Conservation (phyloP, 139 green algal genomes). For the Micromonas commoda region DNA sequence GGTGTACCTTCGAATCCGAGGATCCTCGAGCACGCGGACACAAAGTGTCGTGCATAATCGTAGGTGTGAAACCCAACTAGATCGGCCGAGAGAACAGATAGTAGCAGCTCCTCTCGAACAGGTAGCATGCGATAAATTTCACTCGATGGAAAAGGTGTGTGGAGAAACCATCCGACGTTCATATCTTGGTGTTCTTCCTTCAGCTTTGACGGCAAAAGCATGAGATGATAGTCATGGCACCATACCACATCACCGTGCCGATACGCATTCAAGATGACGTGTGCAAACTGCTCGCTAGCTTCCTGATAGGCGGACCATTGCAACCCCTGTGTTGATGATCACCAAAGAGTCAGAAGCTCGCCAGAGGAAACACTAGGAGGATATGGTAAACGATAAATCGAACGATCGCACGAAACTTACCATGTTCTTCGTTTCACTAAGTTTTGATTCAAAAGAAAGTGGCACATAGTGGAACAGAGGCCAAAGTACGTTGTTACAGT, state of each 20-base stretch:
- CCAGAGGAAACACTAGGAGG: too few species aligned
- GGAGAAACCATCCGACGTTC: conserved; percentile 83
- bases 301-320: conserved; percentile 85
- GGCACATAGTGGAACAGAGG: conserved; percentile 98
- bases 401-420: too few species aligned
- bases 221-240: conserved; percentile 99
- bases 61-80: conserved; percentile 98
- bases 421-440: conserved; percentile 60
- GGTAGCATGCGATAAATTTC: conserved; percentile 97
- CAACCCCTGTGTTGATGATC: background rate
- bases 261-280: conserved; percentile 73
- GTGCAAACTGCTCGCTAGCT: conserved; percentile 62
- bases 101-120: conserved; percentile 84
- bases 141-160: conserved; percentile 92
- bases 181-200: background rate
- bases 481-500: conserved; percentile 97
- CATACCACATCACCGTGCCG: conserved; percentile 60
- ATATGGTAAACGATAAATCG: too few species aligned
- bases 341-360: too few species aligned
- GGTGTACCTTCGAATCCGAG: conserved; percentile 85
- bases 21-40: conserved; percentile 90
- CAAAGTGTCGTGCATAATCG: conserved; percentile 97
- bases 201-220: conserved; percentile 69
- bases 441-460: conserved; percentile 80
- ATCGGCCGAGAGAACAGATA: conserved; percentile 87